Percentiles rank a stretch among this genome's conserved stretches.
phyloP scores from a whole-genome alignment of 1,284 basidiomycete species.

The Apiotrichum veenhuisii region DNA sequence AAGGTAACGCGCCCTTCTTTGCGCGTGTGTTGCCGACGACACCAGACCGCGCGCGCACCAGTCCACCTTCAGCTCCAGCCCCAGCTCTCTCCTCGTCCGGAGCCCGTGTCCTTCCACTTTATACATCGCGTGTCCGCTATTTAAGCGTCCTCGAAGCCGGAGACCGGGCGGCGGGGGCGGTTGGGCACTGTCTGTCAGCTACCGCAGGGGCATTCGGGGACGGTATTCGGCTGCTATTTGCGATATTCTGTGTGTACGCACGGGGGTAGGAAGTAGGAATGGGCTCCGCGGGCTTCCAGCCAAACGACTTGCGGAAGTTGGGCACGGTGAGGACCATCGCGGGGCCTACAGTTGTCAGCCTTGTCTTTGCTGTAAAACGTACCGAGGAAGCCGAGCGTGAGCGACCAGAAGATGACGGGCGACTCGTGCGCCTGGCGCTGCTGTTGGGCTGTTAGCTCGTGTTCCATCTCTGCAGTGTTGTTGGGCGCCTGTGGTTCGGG shows the following conservation, averaged over 20 bases:
- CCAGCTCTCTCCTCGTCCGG: too few species aligned
- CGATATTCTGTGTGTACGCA: too few species aligned
- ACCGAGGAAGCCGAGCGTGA: slow-evolving; percentile 61
- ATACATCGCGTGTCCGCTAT: not conserved
- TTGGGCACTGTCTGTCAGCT: slow-evolving; percentile 33
- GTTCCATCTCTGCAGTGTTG: not conserved
- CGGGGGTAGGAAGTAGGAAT: slow-evolving; percentile 82
- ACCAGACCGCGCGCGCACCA: too few species aligned
- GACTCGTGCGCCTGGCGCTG: slow-evolving; percentile 85
- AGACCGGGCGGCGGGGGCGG: slow-evolving; percentile 35
- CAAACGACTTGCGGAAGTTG: slow-evolving; percentile 67
- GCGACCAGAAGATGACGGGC: slow-evolving; percentile 86
- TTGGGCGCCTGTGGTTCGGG: too few species aligned
- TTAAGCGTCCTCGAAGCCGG: slow-evolving; percentile 41
- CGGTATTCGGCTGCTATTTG: too few species aligned
- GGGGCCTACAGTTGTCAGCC: slow-evolving; percentile 59
- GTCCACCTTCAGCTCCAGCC: too few species aligned
- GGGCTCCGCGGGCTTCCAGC: slow-evolving; percentile 68
- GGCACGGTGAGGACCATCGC: slow-evolving; percentile 71
- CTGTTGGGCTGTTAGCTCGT: slow-evolving; percentile 39
- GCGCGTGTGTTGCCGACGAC: too few species aligned
- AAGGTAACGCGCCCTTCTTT: too few species aligned
- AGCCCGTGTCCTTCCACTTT: not conserved
- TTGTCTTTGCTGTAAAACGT: slow-evolving; percentile 6
- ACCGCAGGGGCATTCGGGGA: too few species aligned